Percentiles rank a stretch among this genome's conserved stretches.
These are phyloP conservation scores for Candida smagusa DNA, from an alignment of 1,139 yeast species.

Conservation along the genomic window DNA sequence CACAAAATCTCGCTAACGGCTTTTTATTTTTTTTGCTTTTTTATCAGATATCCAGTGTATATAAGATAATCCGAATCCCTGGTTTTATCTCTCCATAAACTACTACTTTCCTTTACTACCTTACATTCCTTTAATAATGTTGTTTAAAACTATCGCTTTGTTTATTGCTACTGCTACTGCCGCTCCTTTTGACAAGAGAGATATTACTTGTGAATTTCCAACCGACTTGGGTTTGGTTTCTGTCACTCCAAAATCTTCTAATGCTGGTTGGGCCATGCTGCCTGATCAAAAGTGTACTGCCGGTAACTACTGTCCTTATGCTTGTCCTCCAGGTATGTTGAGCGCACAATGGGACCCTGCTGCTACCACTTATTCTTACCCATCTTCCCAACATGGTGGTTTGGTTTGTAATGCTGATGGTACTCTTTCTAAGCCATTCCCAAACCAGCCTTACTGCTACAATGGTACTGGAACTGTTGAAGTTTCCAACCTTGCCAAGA, in stretches of 20 bases:
- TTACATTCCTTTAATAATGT: constrained; percentile 12
- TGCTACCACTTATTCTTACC: constrained; percentile 58
- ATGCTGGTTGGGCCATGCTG: constrained; percentile 88
- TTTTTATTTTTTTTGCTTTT: neutral
- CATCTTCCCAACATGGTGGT: constrained; percentile 81
- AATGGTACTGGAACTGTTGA: constrained; percentile 72
- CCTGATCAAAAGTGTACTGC: constrained; percentile 70
- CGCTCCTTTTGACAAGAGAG: constrained; percentile 26
- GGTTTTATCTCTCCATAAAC: neutral
- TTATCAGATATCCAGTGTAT: neutral
- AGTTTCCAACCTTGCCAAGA: constrained; percentile 52
- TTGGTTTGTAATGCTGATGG: constrained; percentile 73
- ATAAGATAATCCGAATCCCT: neutral
- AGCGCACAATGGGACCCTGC: constrained; percentile 76
- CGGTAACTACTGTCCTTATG: constrained; percentile 83
- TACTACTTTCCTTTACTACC: constrained; percentile 8
- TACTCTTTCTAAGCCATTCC: constrained; percentile 58
- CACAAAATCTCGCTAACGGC: neutral
- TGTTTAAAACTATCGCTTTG: constrained; percentile 17
- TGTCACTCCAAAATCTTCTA: constrained; percentile 53
- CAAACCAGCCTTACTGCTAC: constrained; percentile 60
- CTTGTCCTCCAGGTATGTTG: constrained; percentile 80
- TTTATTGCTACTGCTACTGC: constrained; percentile 17
- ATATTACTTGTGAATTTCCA: constrained; percentile 64
- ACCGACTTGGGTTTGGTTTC: constrained; percentile 60